phyloP scores from a whole-genome alignment of 208 protist species.

The Leishmania tropica region DNA sequence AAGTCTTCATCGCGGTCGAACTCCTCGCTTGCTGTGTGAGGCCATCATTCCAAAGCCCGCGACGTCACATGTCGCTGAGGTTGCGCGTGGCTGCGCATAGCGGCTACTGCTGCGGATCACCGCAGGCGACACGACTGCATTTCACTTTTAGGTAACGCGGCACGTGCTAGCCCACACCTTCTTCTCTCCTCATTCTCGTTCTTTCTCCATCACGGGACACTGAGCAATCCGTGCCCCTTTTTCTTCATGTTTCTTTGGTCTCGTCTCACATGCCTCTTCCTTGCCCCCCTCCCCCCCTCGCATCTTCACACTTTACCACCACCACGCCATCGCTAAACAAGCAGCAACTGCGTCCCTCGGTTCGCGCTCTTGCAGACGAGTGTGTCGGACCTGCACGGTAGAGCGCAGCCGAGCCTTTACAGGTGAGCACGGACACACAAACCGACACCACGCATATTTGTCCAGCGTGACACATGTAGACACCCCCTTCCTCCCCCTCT shows the following conservation, averaged over 20 bases:
- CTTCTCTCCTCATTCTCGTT: background rate
- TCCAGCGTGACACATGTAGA: background rate
- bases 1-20: background rate
- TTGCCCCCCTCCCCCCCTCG: background rate
- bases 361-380: background rate
- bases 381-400: background rate
- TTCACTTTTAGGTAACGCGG: background rate
- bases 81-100: background rate
- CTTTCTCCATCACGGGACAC: background rate
- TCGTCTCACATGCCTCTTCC: background rate
- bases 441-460: background rate
- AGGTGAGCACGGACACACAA: background rate
- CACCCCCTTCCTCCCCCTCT: constrained; percentile 7
- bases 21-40: background rate
- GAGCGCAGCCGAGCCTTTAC: background rate
- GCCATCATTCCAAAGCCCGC: background rate
- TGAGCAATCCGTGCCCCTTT: background rate
- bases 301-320: background rate
- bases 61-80: background rate
- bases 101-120: background rate
- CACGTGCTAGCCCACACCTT: background rate
- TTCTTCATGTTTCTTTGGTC: background rate
- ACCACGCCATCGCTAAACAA: background rate
- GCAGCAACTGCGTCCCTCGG: background rate
- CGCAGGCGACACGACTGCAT: background rate